Percentiles rank a stretch among this genome's conserved stretches.
Conservation (phyloP, 2,329 filamentous ascomycete genomes). For the Penicillium sp. region DNA sequence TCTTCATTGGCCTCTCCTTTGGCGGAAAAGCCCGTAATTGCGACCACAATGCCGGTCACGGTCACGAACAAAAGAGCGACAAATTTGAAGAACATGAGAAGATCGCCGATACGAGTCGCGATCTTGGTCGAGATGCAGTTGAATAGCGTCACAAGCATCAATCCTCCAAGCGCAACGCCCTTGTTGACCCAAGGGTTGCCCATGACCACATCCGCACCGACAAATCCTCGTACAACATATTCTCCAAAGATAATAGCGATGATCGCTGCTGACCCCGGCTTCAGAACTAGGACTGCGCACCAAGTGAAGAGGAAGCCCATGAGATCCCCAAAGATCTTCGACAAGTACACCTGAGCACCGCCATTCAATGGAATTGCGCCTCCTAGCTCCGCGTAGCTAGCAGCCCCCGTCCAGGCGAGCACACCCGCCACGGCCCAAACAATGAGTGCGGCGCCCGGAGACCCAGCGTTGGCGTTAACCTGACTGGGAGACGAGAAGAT, state of each 20-base stretch:
- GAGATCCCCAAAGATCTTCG: slow-evolving; percentile 94
- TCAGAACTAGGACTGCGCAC: slow-evolving; percentile 91
- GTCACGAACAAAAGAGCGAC: slow-evolving; percentile 84
- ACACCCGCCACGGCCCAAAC: slow-evolving; percentile 91
- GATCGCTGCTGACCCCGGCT: slow-evolving; percentile 90
- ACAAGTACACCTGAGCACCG: slow-evolving; percentile 87
- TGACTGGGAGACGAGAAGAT: slow-evolving; percentile 95
- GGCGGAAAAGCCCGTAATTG: slow-evolving; percentile 77
- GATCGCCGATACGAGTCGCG: slow-evolving; percentile 81
- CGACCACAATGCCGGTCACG: slow-evolving; percentile 84
- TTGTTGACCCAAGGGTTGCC: slow-evolving; percentile 90
- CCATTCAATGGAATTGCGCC: slow-evolving; percentile 95
- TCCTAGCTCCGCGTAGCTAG: slow-evolving; percentile 92
- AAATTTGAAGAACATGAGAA: slow-evolving; percentile 98
- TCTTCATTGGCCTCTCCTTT: slow-evolving; percentile 73
- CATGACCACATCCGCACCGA: slow-evolving; percentile 80
- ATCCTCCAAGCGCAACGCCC: slow-evolving; percentile 73
- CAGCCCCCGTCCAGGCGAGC: slow-evolving; percentile 91
- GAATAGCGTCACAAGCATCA: slow-evolving; percentile 74
- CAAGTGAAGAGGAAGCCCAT: slow-evolving; percentile 94
- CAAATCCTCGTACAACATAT: slow-evolving; percentile 84
- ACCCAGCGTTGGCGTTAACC: slow-evolving; percentile 88
- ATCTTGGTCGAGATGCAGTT: slow-evolving; percentile 91
- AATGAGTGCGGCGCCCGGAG: slow-evolving; percentile 84
- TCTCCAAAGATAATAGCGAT: slow-evolving; percentile 98